Evolutionary conservation across 306 rosid species (phyloP).

Genomic region (Pterocarpus macrocarpus): DNA sequence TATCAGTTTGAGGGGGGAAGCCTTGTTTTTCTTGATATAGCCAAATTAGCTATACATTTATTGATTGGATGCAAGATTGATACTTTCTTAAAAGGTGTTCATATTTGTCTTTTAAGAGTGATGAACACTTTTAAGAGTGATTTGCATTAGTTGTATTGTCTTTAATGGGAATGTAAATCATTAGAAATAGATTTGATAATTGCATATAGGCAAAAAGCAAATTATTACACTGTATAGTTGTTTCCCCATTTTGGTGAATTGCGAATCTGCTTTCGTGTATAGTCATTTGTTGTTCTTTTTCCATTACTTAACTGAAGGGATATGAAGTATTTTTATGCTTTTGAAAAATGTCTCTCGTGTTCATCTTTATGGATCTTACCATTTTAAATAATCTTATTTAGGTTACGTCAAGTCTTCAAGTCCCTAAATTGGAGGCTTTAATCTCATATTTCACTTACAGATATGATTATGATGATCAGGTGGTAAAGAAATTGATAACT

Average conservation of each 20-base stretch:
- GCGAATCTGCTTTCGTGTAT: slow-evolving; percentile 1
- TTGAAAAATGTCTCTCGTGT: background rate
- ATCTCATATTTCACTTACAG: no score
- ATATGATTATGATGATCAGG: background rate
- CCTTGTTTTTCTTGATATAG: background rate
- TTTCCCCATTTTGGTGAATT: slow-evolving; percentile 17
- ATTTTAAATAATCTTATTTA: background rate
- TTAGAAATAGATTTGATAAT: slow-evolving; percentile 16
- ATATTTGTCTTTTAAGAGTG: background rate
- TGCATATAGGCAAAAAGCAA: background rate
- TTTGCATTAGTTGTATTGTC: background rate
- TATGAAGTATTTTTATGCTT: background rate
- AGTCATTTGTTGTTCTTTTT: background rate
- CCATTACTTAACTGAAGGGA: background rate
- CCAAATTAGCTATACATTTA: slow-evolving; percentile 10
- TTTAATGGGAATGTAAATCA: background rate
- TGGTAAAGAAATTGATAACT: background rate
- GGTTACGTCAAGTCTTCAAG: no score
- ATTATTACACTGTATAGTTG: slow-evolving; percentile 3
- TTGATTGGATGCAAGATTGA: slow-evolving; percentile 21
- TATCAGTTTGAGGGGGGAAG: background rate
- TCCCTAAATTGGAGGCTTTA: no score
- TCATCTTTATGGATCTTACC: background rate
- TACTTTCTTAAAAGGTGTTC: background rate
- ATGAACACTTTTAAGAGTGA: background rate